These are phyloP conservation scores for Pythium scleroteichum DNA, from an alignment of 352 stramenopile genomes.

Conservation along the genomic window DNA sequence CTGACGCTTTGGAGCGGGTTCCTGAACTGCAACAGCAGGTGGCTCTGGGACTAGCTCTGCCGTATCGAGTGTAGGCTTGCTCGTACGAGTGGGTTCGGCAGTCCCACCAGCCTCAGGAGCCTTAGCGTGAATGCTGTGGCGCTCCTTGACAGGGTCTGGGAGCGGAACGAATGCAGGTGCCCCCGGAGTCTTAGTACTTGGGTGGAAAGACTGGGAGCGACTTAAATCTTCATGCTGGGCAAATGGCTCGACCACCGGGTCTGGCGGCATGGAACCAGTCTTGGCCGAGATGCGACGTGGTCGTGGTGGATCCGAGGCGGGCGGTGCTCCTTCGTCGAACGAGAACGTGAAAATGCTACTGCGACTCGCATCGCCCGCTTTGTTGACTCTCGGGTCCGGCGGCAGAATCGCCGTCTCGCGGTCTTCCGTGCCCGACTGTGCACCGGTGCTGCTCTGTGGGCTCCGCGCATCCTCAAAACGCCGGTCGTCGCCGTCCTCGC, in stretches of 20 bases:
- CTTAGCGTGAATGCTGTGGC: not conserved
- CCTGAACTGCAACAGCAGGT: not conserved
- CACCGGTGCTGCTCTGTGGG: not conserved
- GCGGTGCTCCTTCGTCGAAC: slow-evolving; percentile 9
- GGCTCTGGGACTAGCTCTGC: slow-evolving; percentile 8
- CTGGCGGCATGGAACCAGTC: slow-evolving; percentile 18
- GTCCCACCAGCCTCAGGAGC: not conserved
- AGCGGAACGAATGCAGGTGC: slow-evolving; percentile 3
- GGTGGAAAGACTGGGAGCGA: slow-evolving; percentile 11
- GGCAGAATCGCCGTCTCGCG: slow-evolving; percentile 22
- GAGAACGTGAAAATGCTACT: slow-evolving; percentile 24
- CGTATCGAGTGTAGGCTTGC: slow-evolving; percentile 3
- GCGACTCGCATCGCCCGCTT: not conserved
- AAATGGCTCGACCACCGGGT: slow-evolving; percentile 11
- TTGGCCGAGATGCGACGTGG: slow-evolving; percentile 9
- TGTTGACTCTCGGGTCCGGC: slow-evolving; percentile 9
- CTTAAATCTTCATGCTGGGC: not conserved
- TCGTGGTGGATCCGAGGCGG: not conserved
- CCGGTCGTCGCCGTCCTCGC: slow-evolving; percentile 2
- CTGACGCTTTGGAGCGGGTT: not conserved
- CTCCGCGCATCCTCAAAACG: slow-evolving; percentile 14
- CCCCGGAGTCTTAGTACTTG: not conserved
- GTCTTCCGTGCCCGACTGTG: not conserved
- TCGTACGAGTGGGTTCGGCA: not conserved
- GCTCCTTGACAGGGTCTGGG: slow-evolving; percentile 4